These are phyloP conservation scores for Rhododendron molle DNA, from an alignment of 148 eudicot genomes.

Conservation along the genomic window DNA sequence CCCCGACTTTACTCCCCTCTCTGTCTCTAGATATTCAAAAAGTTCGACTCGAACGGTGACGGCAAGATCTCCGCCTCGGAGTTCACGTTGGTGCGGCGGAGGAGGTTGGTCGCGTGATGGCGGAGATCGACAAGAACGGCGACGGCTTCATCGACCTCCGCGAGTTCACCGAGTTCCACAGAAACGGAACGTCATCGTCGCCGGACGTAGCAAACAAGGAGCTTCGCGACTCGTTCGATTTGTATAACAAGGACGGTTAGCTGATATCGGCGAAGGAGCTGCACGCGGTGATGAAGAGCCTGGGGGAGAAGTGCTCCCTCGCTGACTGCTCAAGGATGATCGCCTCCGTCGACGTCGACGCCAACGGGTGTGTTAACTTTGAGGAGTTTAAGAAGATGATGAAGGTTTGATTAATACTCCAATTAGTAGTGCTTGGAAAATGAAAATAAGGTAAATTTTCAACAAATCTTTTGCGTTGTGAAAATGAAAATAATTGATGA, in stretches of 20 bases:
- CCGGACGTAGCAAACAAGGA: slow-evolving; percentile 29
- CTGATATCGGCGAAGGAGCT: slow-evolving; percentile 59
- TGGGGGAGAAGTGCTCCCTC: slow-evolving; percentile 56
- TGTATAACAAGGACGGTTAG: slow-evolving; percentile 61
- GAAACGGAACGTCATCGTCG: slow-evolving; percentile 17
- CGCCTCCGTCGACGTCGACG: slow-evolving; percentile 54
- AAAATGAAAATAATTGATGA: too few relatives aligned
- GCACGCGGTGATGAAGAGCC: slow-evolving; percentile 46
- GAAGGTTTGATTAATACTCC: background rate
- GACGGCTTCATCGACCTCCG: slow-evolving; percentile 65
- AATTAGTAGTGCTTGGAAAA: too few relatives aligned
- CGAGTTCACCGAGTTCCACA: slow-evolving; percentile 59
- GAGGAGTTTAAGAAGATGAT: slow-evolving; percentile 93
- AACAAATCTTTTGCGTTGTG: too few relatives aligned
- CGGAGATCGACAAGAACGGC: slow-evolving; percentile 70
- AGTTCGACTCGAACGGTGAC: slow-evolving; percentile 77
- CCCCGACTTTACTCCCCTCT: too few relatives aligned
- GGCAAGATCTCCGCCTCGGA: slow-evolving; percentile 60
- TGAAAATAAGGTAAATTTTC: too few relatives aligned
- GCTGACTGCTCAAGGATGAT: slow-evolving; percentile 64
- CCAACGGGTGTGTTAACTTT: slow-evolving; percentile 71
- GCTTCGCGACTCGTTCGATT: slow-evolving; percentile 54
- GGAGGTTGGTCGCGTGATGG: slow-evolving; percentile 56
- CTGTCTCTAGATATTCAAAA: slow-evolving; percentile 33
- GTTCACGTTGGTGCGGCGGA: slow-evolving; percentile 33